Percentiles rank a stretch among this genome's conserved stretches.
Conservation (phyloP, 2,329 filamentous ascomycete species). For the Exophiala sp. region DNA sequence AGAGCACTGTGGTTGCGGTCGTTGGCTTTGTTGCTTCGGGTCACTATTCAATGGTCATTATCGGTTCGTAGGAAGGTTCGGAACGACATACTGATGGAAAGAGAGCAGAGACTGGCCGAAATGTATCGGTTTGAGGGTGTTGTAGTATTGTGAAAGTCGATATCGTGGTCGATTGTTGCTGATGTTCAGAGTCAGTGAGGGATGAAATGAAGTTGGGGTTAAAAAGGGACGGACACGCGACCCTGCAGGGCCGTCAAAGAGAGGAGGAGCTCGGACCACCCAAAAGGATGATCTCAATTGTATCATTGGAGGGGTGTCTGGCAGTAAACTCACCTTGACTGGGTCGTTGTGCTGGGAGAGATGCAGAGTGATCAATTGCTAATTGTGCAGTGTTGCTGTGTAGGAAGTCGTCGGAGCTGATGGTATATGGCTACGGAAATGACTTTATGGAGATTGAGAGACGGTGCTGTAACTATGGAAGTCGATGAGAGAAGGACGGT, state of each 20-base stretch:
- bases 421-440: too few relatives aligned
- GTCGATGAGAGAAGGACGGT: neutral
- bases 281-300: constrained; percentile 8
- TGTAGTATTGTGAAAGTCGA: constrained; percentile 6
- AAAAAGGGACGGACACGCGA: constrained; percentile 20
- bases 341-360: constrained; percentile 3
- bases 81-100: constrained; percentile 24
- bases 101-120: neutral
- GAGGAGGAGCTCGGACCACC: constrained; percentile 25
- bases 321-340: constrained; percentile 16
- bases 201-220: constrained; percentile 19
- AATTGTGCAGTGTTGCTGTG: too few relatives aligned
- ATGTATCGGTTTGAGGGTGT: constrained; percentile 1
- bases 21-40: constrained; percentile 93
- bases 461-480: neutral
- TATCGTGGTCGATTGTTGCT: constrained; percentile 19
- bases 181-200: constrained; percentile 13
- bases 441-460: neutral
- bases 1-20: constrained; percentile 83
- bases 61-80: neutral
- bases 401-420: too few relatives aligned
- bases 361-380: neutral
- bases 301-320: neutral
- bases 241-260: constrained; percentile 14
- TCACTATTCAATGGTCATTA: constrained; percentile 62